These are phyloP conservation scores for Scedosporium aurantiacum DNA, from an alignment of 2,329 filamentous ascomycete species.

Conservation along the genomic window DNA sequence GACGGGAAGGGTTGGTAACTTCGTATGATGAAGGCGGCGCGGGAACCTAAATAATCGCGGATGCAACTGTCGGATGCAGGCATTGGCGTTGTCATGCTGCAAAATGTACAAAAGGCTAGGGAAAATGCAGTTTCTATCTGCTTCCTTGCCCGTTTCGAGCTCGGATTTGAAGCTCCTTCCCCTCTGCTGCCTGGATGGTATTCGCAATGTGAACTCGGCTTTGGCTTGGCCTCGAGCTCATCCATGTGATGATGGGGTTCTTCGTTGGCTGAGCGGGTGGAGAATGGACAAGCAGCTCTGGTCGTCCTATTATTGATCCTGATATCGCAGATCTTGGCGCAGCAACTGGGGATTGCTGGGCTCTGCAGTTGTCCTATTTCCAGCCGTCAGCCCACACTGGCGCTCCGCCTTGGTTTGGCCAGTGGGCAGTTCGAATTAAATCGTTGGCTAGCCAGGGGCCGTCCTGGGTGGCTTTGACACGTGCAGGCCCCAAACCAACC, in stretches of 20 bases:
- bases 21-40: not conserved
- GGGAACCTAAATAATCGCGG: not conserved
- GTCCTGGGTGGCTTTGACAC: not conserved
- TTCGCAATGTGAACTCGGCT: not conserved
- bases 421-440: not conserved
- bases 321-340: not conserved
- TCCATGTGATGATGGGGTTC: not conserved
- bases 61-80: not conserved
- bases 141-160: not conserved
- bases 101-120: not conserved
- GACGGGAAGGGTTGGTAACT: not conserved
- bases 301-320: not conserved
- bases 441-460: no score
- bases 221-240: not conserved
- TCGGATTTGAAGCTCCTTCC: no score
- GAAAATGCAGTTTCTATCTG: not conserved
- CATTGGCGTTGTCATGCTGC: not conserved
- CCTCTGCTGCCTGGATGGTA: not conserved
- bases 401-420: not conserved
- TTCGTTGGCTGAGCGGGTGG: not conserved
- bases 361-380: not conserved
- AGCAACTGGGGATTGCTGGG: not conserved
- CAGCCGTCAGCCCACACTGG: not conserved
- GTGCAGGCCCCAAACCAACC: slow-evolving; percentile 1
- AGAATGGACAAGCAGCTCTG: not conserved